Conservation (phyloP, 2,329 filamentous ascomycete genomes). For the Fusarium sp. region DNA sequence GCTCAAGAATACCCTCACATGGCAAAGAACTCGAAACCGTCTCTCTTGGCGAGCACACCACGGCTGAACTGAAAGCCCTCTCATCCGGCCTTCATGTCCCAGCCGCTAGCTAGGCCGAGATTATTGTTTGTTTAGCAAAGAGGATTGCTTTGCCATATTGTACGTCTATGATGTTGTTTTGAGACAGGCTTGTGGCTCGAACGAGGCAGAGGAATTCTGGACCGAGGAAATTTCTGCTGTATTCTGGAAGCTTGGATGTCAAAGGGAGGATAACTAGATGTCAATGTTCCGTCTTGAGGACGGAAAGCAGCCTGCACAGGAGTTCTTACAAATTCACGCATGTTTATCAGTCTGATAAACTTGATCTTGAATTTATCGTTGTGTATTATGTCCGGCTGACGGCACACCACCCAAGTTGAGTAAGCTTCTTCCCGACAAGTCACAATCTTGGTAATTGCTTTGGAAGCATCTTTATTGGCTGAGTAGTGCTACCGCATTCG, state of each 20-base stretch:
- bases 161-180: slow-evolving; percentile 9
- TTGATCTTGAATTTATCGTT: neutral
- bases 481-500: neutral
- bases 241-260: neutral
- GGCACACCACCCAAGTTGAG: neutral
- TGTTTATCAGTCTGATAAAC: neutral
- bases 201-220: neutral
- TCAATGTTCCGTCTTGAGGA: neutral
- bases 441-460: slow-evolving; percentile 5
- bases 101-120: neutral
- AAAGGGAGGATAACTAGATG: neutral
- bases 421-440: neutral
- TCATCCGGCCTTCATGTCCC: neutral
- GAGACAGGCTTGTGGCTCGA: neutral
- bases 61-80: neutral
- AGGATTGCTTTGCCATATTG: slow-evolving; percentile 10
- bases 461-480: slow-evolving; percentile 1
- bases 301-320: neutral
- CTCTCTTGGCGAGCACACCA: neutral
- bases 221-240: neutral
- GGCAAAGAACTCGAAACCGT: neutral
- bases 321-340: neutral
- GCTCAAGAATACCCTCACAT: neutral
- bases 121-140: neutral
- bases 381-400: neutral